These are phyloP conservation scores for Plasmodium adleri DNA, from an alignment of 169 alveolate genomes.

Conservation along the genomic window DNA sequence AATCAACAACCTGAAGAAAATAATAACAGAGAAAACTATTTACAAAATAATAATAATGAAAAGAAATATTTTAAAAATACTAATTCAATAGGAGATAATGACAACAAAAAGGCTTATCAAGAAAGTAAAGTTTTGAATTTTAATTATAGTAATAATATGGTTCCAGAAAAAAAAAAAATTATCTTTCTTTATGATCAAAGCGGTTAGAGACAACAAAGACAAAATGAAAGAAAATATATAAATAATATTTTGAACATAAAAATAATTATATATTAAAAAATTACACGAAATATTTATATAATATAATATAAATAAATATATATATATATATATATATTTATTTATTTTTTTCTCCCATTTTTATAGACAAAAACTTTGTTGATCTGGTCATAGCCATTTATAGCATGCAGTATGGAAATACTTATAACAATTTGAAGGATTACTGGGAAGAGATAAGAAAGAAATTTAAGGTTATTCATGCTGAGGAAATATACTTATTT, in stretches of 20 bases:
- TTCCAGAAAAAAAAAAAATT: constrained; percentile 27
- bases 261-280: neutral
- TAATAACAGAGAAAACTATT: neutral
- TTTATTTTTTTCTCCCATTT: neutral
- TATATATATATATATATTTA: neutral
- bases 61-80: neutral
- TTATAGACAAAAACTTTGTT: constrained; percentile 58
- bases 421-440: constrained; percentile 13
- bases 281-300: neutral
- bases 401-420: constrained; percentile 64
- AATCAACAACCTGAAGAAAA: constrained; percentile 1
- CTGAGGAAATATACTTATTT: constrained; percentile 58
- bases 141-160: neutral
- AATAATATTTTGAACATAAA: neutral
- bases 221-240: neutral
- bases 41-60: constrained; percentile 3
- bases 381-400: constrained; percentile 49
- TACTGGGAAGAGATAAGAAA: constrained; percentile 53
- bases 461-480: constrained; percentile 22
- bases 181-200: constrained; percentile 53
- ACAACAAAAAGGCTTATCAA: neutral
- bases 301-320: neutral
- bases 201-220: constrained; percentile 11
- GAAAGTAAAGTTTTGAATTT: neutral
- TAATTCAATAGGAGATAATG: neutral